Evolutionary conservation across 2,329 filamentous ascomycete genomes (phyloP), one percentile per base, ranked within the genome.

Genomic region (Scleromitrula shiraiana): DNA sequence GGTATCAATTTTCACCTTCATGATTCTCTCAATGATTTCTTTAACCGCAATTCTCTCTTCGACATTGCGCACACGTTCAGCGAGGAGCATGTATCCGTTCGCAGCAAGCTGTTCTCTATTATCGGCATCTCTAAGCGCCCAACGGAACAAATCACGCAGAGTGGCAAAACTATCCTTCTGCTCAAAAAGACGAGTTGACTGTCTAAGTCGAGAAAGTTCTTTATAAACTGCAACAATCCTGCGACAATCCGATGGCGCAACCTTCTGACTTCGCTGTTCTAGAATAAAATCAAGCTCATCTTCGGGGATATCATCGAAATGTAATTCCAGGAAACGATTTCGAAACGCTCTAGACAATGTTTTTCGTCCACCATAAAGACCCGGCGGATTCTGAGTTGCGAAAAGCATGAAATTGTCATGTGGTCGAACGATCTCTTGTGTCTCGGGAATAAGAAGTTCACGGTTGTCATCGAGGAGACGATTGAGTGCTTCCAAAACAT

Each of bases 81-180:
- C 93, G 39, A 99, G 76, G 8, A 99, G 77, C 89, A 98, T 96
- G 64, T 91, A 98, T 0, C 93, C 93, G 64, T 98, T 91, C 10
- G 82, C 75, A 2, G 93, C 93, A 50, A 99, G 81, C 54, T 96
- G 83, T 54, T 97, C 85, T 9, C 90, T 81, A 23, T 83, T 88
- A 55, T 95, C 87, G 0, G 89, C 89, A 49, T 82, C 80, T 59
- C 93, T 78, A 49, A 94, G 70, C 3, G 93, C 91, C 93, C 93
- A 99, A 56, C 93, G 77, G 63, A 98, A 99, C 30, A 99, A 72
- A 65, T 99, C 93, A 75, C 93, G 78, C 38, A 99, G 72, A 2
- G 93, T 99, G 2, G 94, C 93, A 65, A 98, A 98, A 64, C 91
- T 91, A 63, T 91, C 93, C 66, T 95, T 95, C 61, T 96, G 88